These are phyloP conservation scores for Colletotrichum shisoi DNA, from an alignment of 2,329 filamentous ascomycete species.

Conservation along the genomic window DNA sequence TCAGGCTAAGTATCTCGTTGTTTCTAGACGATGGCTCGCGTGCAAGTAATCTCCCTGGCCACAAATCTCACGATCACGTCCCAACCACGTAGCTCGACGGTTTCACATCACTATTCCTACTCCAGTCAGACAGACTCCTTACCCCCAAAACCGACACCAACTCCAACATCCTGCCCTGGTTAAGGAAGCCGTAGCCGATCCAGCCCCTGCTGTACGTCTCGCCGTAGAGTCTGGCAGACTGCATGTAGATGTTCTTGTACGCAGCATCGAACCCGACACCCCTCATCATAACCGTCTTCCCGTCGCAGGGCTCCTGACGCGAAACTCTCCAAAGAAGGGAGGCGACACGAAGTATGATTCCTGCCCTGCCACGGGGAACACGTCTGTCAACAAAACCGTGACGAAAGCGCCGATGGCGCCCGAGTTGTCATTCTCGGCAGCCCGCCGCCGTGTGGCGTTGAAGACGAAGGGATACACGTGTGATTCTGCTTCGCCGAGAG, in stretches of 20 bases:
- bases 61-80: conserved; percentile 7
- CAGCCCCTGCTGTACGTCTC: conserved; percentile 64
- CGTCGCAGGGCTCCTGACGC: conserved; percentile 59
- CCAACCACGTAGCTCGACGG: conserved; percentile 55
- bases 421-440: conserved; percentile 70
- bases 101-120: conserved; percentile 57
- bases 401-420: conserved; percentile 70
- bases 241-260: conserved; percentile 65
- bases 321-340: conserved; percentile 66
- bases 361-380: conserved; percentile 67
- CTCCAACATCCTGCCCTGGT: conserved; percentile 64
- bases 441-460: conserved; percentile 61
- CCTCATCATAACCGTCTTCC: conserved; percentile 63
- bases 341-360: conserved; percentile 70
- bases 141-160: conserved; percentile 55
- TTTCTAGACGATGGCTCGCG: not conserved
- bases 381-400: conserved; percentile 64
- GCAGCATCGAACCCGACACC: conserved; percentile 65
- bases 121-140: conserved; percentile 64
- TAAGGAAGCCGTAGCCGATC: conserved; percentile 68
- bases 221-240: conserved; percentile 65
- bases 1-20: not conserved
- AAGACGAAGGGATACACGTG: conserved; percentile 68
- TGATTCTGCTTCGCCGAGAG: conserved; percentile 59
- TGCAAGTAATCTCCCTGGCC: not conserved